Base-by-base conservation (phyloP, 2,329 filamentous ascomycete species). In the Sclerotinia spermophila region DNA sequence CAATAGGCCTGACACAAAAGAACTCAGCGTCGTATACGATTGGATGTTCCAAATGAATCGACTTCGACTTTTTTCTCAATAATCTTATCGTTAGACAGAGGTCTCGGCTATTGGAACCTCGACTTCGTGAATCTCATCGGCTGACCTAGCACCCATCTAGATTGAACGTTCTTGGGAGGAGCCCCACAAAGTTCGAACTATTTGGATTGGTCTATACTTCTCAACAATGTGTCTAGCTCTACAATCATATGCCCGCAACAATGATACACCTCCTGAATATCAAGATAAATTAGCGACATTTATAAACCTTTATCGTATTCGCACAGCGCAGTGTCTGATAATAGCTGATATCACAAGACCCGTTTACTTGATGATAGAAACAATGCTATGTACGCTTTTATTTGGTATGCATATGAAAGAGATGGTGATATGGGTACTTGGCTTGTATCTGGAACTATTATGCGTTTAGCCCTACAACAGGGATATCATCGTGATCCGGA, bases 391-490 rank as follows among this genome's bases (percentile, higher is more conserved):
- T 81, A 75, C 86, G 86, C 75, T 72, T 86, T 65, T 78, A 83
- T 71, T 84, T 74, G 77, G 45, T 76, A 76, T 45, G 24, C 60
- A 5, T 59, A 64, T 65, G 85, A 84, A 76, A 81, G 83, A 35
- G 81, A 82, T n/a, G 83, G 82, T n/a, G 85, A 87, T 76, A 85
- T 85, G 79, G 84, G 84, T 71, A 86, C 84, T 74, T 88, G 86
- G 75, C 76, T 88, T 40, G 78, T 88, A 15, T 83, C 82, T 0
- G 83, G 83, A 10, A 82, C 84, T 4, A 81, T 83, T 58, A 81
- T 87, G 67, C 83, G 86, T 15, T 77, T 88, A 3, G 86, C 87
- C 81, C 78, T 88, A 62, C 86, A 86, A 76, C 86, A 87, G 83
- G 86, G 86, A 19, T 81, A 87, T n/a, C 86, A 88, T 75, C 84